Base-by-base conservation (phyloP, 2,329 filamentous ascomycete species). In the Clarireedia sp. region DNA sequence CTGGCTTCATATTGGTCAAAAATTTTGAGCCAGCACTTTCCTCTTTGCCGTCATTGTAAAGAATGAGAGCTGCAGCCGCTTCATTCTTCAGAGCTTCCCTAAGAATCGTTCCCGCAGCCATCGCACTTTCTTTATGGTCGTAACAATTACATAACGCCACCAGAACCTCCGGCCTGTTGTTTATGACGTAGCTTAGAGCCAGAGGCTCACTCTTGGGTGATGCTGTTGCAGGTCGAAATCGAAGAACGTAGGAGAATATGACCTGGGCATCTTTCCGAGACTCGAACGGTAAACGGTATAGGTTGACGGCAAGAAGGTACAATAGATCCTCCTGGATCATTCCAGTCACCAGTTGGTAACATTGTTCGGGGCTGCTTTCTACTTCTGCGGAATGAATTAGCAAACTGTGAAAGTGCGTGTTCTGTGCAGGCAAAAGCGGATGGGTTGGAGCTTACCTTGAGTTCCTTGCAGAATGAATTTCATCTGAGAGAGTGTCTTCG, bases 201-300 rank as follows among this genome's bases (percentile, higher is more conserved):
- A 91, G 82, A 0, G 90, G 90, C 59, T 95, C 89, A 62, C 78
- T 81, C 66, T 84, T 83, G 12, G 80, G 77, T 19, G 85, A 82
- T 2, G 80, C 81, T 44, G 80, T 81, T 10, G 82, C 77, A 5
- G 87, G 87, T 61, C 89, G 88, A 76, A 94, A 96, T 62, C 91
- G 89, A 69, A 96, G 90, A 63, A 95, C 87, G 70, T 92, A 94
- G 41, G 90, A 96, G 74, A 97, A 94, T 69, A 96, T 94, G 60
- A 94, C 89, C 70, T 96, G 92, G 12, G 89, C 89, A 68, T 96
- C 92, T 75, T 96, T 97, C 67, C 92, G 86, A 38, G 91, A 89
- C 75, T 99, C 94, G 75, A 99, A 99, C 0, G 92, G 90, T 4
- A 99, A 80, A 51, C 86, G 82, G 72, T 89, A 84, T 46, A 99